phyloP scores from a whole-genome alignment of 2,329 filamentous ascomycete species.

The Acephala macrosclerotiorum region DNA sequence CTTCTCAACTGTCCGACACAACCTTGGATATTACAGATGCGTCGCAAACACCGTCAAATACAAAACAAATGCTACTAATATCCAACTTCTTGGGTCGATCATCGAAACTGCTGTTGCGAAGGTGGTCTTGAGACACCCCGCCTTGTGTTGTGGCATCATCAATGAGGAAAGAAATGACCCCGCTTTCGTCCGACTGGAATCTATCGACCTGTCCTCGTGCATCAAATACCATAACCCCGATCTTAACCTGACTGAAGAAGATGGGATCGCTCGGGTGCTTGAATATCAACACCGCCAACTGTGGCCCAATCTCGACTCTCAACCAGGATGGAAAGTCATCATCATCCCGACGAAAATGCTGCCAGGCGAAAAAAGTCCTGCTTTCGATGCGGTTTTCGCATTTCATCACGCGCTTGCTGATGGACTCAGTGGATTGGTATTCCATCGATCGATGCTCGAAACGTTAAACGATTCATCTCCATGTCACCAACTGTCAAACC shows the following conservation, averaged over 20 bases:
- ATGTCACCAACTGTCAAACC: conserved; percentile 16
- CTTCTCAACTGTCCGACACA: conserved; percentile 31
- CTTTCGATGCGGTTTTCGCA: conserved; percentile 50
- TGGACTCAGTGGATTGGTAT: conserved; percentile 55
- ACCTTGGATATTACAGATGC: conserved; percentile 40
- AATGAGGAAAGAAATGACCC: conserved; percentile 53
- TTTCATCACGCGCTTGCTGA: conserved; percentile 62
- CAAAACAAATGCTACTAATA: conserved; percentile 44
- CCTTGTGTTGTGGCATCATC: conserved; percentile 57
- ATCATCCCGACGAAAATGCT: conserved; percentile 44
- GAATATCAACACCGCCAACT: conserved; percentile 50
- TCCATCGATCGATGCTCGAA: conserved; percentile 56
- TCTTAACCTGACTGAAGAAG: conserved; percentile 28
- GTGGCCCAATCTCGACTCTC: conserved; percentile 50
- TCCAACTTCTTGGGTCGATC: conserved; percentile 29
- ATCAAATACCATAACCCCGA: conserved; percentile 46
- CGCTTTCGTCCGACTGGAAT: conserved; percentile 51
- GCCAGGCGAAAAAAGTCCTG: conserved; percentile 9
- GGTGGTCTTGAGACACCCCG: conserved; percentile 53
- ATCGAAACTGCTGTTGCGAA: conserved; percentile 50
- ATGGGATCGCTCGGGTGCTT: conserved; percentile 45
- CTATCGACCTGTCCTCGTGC: conserved; percentile 53
- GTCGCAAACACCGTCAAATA: conserved; percentile 57
- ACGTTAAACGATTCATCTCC: conserved; percentile 47
- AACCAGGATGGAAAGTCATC: conserved; percentile 57